These are phyloP conservation scores for Auricularia cornea DNA, from an alignment of 768 basidiomycete genomes.

Conservation along the genomic window DNA sequence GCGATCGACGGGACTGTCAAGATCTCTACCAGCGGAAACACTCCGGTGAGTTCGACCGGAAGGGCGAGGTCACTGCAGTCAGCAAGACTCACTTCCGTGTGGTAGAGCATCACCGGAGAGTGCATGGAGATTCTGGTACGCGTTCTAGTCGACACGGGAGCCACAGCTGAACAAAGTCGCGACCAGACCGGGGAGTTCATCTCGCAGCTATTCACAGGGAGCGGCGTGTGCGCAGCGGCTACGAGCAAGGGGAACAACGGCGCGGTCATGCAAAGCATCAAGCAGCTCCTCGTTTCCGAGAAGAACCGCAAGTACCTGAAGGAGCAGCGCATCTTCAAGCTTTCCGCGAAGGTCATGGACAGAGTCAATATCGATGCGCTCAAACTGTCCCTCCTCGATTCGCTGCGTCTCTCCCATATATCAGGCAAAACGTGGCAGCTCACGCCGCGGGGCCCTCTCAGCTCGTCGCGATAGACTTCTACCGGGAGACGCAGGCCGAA, in stretches of 20 bases:
- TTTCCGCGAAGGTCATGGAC: background rate
- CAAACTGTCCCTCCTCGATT: background rate
- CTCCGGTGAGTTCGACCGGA: background rate
- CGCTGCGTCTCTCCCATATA: background rate
- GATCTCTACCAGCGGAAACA: background rate
- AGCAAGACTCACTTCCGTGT: background rate
- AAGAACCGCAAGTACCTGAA: background rate
- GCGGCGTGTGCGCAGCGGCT: constrained; percentile 1
- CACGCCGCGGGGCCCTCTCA: background rate
- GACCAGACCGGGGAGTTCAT: background rate
- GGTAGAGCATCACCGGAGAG: background rate
- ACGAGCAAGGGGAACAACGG: background rate
- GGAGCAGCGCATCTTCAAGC: background rate
- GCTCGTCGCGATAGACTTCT: background rate
- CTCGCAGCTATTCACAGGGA: background rate
- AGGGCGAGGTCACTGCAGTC: background rate
- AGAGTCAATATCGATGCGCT: background rate
- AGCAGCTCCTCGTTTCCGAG: background rate
- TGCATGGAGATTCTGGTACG: background rate
- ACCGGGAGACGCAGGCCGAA: background rate
- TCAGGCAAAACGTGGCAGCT: too few species aligned
- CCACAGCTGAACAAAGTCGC: background rate
- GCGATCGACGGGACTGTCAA: background rate
- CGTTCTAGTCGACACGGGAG: too few species aligned
- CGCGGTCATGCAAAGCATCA: background rate